These are phyloP conservation scores for Marasmius sp. DNA, from an alignment of 1,284 basidiomycete species.

Conservation along the genomic window DNA sequence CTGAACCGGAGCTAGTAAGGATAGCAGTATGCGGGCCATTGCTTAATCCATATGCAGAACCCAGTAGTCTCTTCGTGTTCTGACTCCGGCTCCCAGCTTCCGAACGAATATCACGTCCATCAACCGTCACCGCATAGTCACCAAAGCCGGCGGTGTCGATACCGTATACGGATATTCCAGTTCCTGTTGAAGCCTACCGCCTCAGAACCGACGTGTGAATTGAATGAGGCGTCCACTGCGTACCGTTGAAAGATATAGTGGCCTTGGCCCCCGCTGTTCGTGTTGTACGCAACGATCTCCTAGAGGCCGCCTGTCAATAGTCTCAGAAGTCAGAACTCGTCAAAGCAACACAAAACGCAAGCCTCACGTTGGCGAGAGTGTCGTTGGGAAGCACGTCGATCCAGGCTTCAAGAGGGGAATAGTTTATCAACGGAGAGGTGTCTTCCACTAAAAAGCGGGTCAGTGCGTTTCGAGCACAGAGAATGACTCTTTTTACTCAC, in stretches of 20 bases:
- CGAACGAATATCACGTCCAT: slow-evolving; percentile 37
- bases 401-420: slow-evolving; percentile 44
- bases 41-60: slow-evolving; percentile 36
- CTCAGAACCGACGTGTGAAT: not conserved
- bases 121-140: slow-evolving; percentile 43
- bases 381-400: slow-evolving; percentile 36
- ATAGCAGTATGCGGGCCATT: slow-evolving; percentile 47
- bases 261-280: slow-evolving; percentile 39
- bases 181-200: slow-evolving; percentile 34
- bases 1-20: slow-evolving; percentile 41
- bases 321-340: not conserved
- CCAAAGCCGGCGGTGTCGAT: slow-evolving; percentile 48
- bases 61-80: slow-evolving; percentile 39
- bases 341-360: not conserved
- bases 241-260: slow-evolving; percentile 43
- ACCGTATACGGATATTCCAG: slow-evolving; percentile 53
- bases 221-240: slow-evolving; percentile 8
- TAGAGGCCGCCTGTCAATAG: slow-evolving; percentile 37
- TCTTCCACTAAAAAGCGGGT: slow-evolving; percentile 37
- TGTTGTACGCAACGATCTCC: slow-evolving; percentile 38
- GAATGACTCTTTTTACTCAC: slow-evolving; percentile 22
- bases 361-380: slow-evolving; percentile 33
- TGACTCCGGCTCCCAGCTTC: slow-evolving; percentile 34
- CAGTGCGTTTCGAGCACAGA: not conserved
- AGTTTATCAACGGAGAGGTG: slow-evolving; percentile 45